These are phyloP conservation scores for Peronosclerospora sorghi DNA, from an alignment of 352 stramenopile genomes.

Conservation along the genomic window DNA sequence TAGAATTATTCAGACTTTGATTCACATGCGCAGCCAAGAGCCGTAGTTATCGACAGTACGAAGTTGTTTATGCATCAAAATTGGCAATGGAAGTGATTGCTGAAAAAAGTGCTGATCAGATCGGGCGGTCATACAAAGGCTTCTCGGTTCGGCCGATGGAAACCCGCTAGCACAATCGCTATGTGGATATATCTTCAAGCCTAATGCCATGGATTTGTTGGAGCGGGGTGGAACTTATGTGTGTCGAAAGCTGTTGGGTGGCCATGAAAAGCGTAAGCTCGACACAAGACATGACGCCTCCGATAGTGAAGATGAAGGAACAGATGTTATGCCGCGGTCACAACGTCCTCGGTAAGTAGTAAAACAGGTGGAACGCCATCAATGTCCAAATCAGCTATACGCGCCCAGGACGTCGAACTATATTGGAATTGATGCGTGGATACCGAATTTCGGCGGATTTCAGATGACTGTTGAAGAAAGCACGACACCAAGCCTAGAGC, in stretches of 20 bases:
- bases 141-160: conserved; percentile 20
- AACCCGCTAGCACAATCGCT: conserved; percentile 20
- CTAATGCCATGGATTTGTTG: conserved; percentile 23
- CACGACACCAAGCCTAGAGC: conserved; percentile 13
- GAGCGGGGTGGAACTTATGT: conserved; percentile 15
- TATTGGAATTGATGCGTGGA: too few relatives aligned
- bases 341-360: conserved; percentile 9
- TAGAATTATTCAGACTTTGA: conserved; percentile 21
- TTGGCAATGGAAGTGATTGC: conserved; percentile 27
- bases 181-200: conserved; percentile 29
- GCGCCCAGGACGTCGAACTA: too few relatives aligned
- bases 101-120: conserved; percentile 13
- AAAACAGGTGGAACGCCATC: conserved; percentile 4
- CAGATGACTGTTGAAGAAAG: conserved; percentile 20
- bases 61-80: conserved; percentile 22
- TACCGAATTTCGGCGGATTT: too few relatives aligned
- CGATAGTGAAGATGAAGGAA: conserved; percentile 5
- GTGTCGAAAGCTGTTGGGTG: conserved; percentile 14
- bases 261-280: conserved; percentile 12
- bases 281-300: conserved; percentile 13
- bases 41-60: conserved; percentile 15
- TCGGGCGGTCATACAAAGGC: conserved; percentile 16
- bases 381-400: too few relatives aligned
- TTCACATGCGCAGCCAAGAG: conserved; percentile 26
- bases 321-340: conserved; percentile 14